phyloP scores from a whole-genome alignment of 805 yeast genomes.

The Candida endomychidarum region DNA sequence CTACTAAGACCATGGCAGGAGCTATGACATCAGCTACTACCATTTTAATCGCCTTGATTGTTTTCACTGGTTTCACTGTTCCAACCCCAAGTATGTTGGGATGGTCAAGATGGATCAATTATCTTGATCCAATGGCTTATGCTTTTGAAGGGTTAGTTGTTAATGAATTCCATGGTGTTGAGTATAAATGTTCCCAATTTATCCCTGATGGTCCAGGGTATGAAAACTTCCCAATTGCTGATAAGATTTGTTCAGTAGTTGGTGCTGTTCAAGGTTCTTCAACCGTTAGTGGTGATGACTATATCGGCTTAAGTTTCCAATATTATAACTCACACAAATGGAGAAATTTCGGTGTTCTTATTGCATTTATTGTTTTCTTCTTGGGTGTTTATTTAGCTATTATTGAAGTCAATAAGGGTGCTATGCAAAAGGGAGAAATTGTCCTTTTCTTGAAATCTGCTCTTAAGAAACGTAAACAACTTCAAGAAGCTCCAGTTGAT shows the following conservation, averaged over 20 bases:
- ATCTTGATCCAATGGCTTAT: conserved; percentile 43
- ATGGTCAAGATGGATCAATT: conserved; percentile 61
- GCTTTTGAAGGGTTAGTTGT: conserved; percentile 59
- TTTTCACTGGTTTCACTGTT: conserved; percentile 50
- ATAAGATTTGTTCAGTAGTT: conserved; percentile 56
- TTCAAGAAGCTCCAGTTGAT: conserved; percentile 15
- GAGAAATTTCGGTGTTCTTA: conserved; percentile 74
- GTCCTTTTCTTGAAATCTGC: conserved; percentile 26
- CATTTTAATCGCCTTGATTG: conserved; percentile 51
- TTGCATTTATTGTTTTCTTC: conserved; percentile 52
- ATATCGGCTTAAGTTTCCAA: conserved; percentile 46
- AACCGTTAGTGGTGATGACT: conserved; percentile 59
- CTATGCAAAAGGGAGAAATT: conserved; percentile 45
- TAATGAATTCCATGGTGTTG: conserved; percentile 61
- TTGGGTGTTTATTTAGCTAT: conserved; percentile 31
- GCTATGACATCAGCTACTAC: conserved; percentile 49
- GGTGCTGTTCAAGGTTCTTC: conserved; percentile 59
- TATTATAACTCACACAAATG: conserved; percentile 64
- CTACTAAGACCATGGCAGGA: conserved; percentile 38
- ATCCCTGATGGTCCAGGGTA: conserved; percentile 64
- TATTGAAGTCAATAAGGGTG: conserved; percentile 39
- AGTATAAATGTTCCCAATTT: conserved; percentile 49
- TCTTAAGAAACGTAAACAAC: conserved; percentile 30
- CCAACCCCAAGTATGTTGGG: conserved; percentile 50
- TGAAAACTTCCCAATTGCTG: conserved; percentile 30